A percentile compares a stretch with the other conserved stretches of the same genome.
These are phyloP conservation scores for Uronychia binucleata DNA, from an alignment of 73 alveolate species.

Conservation along the genomic window DNA sequence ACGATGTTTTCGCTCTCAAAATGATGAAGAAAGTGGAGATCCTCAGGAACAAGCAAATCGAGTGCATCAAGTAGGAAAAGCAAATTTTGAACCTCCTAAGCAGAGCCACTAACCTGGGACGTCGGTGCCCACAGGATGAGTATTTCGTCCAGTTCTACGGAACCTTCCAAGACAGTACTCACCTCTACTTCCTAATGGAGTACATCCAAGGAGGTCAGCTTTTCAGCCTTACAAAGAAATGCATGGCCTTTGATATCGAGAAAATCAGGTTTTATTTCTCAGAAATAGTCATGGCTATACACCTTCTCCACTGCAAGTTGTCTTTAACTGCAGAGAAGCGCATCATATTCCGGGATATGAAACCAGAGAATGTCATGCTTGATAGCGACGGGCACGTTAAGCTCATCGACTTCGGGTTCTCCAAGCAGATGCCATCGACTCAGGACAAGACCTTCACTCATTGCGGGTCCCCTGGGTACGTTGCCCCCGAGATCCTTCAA, in stretches of 20 bases:
- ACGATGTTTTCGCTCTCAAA: neutral
- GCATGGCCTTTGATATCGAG: slow-evolving; percentile 47
- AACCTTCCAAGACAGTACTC: slow-evolving; percentile 79
- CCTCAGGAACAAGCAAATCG: neutral
- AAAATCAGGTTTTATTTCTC: neutral
- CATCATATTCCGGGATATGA: slow-evolving; percentile 74
- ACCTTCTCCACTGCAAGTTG: neutral
- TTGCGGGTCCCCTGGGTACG: slow-evolving; percentile 37
- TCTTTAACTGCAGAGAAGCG: slow-evolving; percentile 45
- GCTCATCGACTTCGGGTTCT: slow-evolving; percentile 79
- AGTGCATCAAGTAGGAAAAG: neutral
- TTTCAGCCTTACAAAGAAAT: slow-evolving; percentile 47
- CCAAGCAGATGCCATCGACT: slow-evolving; percentile 56
- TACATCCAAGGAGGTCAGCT: slow-evolving; percentile 84
- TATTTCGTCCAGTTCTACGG: slow-evolving; percentile 77
- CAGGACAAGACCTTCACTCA: slow-evolving; percentile 62
- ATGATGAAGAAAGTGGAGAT: neutral
- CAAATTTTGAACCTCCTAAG: neutral
- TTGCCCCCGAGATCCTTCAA: slow-evolving; percentile 28
- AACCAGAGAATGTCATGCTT: slow-evolving; percentile 82
- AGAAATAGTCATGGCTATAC: neutral
- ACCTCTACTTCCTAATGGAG: slow-evolving; percentile 82
- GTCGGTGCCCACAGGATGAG: no score
- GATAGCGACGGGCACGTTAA: slow-evolving; percentile 49
- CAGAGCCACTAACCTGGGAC: no score